Conservation (phyloP, 352 stramenopile genomes). For the Aphanomyces cochlioides region DNA sequence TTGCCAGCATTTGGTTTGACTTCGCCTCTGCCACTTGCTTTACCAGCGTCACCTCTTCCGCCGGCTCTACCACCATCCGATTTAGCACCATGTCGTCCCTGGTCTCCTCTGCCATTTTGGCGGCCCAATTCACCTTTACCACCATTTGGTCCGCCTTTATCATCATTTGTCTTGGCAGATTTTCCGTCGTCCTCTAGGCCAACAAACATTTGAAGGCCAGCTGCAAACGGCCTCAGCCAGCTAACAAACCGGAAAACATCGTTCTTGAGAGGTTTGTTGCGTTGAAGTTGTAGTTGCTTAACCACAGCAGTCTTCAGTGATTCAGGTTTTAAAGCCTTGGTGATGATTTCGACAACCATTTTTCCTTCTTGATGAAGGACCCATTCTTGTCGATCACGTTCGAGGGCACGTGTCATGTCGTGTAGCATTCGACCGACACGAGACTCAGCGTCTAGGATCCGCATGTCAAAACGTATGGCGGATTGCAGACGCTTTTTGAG, state of each 20-base stretch:
- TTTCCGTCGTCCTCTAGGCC: conserved; percentile 11
- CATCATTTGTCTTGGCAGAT: not conserved
- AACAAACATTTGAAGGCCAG: conserved; percentile 4
- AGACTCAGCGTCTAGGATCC: conserved; percentile 18
- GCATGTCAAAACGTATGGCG: conserved; percentile 14
- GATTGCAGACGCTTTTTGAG: not conserved
- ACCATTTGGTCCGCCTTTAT: not conserved
- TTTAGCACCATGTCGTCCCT: too few relatives aligned
- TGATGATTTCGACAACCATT: conserved; percentile 24
- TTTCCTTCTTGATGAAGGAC: conserved; percentile 28
- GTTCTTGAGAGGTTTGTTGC: conserved; percentile 16
- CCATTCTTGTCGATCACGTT: conserved; percentile 26
- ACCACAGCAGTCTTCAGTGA: not conserved
- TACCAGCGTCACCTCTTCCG: too few relatives aligned
- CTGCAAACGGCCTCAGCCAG: conserved; percentile 11
- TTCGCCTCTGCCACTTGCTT: too few relatives aligned
- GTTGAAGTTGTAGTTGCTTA: conserved; percentile 26
- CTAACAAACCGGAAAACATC: conserved; percentile 23
- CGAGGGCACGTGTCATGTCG: not conserved
- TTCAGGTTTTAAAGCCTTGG: conserved; percentile 19
- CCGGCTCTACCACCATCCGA: too few relatives aligned
- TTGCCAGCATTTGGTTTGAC: too few relatives aligned
- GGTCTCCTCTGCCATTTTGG: not conserved
- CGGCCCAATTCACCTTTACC: too few relatives aligned
- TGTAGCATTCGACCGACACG: conserved; percentile 11